Conservation (phyloP, 2,329 filamentous ascomycete species). For the Lecanosticta acicola region DNA sequence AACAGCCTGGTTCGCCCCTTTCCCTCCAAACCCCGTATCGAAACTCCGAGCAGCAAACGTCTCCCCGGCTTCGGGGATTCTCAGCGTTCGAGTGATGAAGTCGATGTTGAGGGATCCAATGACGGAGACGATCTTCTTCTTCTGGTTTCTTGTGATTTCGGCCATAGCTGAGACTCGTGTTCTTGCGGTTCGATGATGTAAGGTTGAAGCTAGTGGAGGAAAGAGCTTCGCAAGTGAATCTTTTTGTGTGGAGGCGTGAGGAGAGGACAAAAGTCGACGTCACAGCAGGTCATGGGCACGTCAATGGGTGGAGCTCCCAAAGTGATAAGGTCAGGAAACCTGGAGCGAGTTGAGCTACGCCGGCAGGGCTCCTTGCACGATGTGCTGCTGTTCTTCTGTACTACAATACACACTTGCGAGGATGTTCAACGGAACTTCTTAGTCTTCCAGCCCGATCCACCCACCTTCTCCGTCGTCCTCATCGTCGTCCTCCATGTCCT, state of each 20-base stretch:
- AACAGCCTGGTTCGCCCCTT: constrained; percentile 93
- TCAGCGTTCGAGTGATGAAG: constrained; percentile 79
- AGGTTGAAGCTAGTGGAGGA: neutral
- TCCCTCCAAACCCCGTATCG: constrained; percentile 77
- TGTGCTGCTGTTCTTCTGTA: too few species aligned
- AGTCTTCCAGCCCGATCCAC: constrained; percentile 32
- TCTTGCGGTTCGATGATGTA: neutral
- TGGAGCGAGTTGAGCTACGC: too few species aligned
- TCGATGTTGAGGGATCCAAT: constrained; percentile 94
- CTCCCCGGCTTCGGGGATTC: constrained; percentile 78
- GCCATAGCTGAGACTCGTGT: constrained; percentile 7
- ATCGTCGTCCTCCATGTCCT: constrained; percentile 31
- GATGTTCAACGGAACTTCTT: too few species aligned
- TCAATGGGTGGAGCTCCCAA: too few species aligned
- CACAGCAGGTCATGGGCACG: too few species aligned
- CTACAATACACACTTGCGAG: too few species aligned
- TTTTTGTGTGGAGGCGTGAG: neutral
- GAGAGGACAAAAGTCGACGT: neutral
- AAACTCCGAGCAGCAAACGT: constrained; percentile 77
- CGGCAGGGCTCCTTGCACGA: too few species aligned
- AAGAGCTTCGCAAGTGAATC: neutral
- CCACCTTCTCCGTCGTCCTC: constrained; percentile 31
- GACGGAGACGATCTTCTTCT: constrained; percentile 56
- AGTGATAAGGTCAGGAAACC: too few species aligned
- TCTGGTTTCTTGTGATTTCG: too few species aligned